phyloP scores from a whole-genome alignment of 805 yeast genomes.

The Schwanniomyces occidentalis region DNA sequence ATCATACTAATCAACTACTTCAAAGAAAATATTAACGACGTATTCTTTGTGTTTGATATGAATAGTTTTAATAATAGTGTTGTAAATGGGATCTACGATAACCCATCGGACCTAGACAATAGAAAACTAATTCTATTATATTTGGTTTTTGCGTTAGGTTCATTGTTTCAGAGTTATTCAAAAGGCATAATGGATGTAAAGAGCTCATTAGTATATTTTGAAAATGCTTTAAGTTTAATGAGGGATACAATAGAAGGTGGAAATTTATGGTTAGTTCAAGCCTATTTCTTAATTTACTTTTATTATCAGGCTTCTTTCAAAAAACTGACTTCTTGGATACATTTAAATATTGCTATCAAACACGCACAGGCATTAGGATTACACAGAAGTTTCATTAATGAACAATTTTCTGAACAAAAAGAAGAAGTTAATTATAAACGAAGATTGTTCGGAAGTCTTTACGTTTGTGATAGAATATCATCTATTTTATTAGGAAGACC shows the following conservation, averaged over 20 bases:
- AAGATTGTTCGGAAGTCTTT: slow-evolving; percentile 34
- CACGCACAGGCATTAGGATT: slow-evolving; percentile 44
- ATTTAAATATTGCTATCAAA: slow-evolving; percentile 42
- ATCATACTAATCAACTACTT: slow-evolving; percentile 21
- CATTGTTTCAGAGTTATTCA: slow-evolving; percentile 33
- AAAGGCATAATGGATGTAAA: slow-evolving; percentile 19
- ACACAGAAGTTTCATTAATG: slow-evolving; percentile 39
- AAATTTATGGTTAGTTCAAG: slow-evolving; percentile 43
- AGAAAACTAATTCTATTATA: slow-evolving; percentile 33
- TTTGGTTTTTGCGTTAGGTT: slow-evolving; percentile 42
- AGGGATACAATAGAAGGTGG: slow-evolving; percentile 36
- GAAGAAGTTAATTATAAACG: slow-evolving; percentile 29
- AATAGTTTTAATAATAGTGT: slow-evolving; percentile 26
- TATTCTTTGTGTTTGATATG: slow-evolving; percentile 39
- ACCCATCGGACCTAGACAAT: slow-evolving; percentile 24
- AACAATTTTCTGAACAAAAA: slow-evolving; percentile 26
- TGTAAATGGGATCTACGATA: slow-evolving; percentile 28
- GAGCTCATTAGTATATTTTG: slow-evolving; percentile 34
- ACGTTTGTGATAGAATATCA: slow-evolving; percentile 33
- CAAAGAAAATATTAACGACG: slow-evolving; percentile 39
- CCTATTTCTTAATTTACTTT: slow-evolving; percentile 38
- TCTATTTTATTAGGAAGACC: slow-evolving; percentile 39
- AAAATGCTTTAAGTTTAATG: slow-evolving; percentile 32
- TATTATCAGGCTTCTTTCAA: slow-evolving; percentile 42
- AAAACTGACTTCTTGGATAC: slow-evolving; percentile 45